Base-by-base conservation (phyloP, 2,329 filamentous ascomycete genomes). In the Aureobasidium melanogenum region DNA sequence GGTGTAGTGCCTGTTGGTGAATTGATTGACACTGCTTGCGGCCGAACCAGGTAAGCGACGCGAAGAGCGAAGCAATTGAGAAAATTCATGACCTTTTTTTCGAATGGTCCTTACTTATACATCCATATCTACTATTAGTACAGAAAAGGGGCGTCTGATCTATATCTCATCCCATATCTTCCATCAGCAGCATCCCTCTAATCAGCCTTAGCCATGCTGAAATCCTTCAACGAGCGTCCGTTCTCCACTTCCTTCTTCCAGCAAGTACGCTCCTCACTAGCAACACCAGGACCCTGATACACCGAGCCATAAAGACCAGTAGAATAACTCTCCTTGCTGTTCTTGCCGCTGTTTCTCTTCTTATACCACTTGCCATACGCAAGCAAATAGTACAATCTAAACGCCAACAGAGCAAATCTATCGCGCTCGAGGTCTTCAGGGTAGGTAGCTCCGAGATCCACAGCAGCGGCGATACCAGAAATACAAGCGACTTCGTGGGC, bases 401-500 rank as follows among this genome's bases (percentile, higher is more conserved):
- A 87, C 51, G 79, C 78, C 62, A 86, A 67, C 60, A 87, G 77
- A 0, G 84, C 82, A 67, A 85, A 87, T 58, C 74, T 76, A 63
- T 86, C 84, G n/a, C 82, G 71, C 71, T 86, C 84, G 1, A 87
- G 68, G 66, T 86, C 84, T 63, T 81, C 82, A 1, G 77, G 76
- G 66, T 89, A 89, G 1, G 79, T 75, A 0, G 86, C 87, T 0
- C 87, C 88, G 0, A 89, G 75, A 50, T 84, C 81, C 59, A 88
- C 87, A 0, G 87, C 88, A 2, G 87, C 87, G 4, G 86, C 84
- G 51, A 89, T 88, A 0, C 87, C 87, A 60, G 82, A 84, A 54
- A 90, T 85, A 61, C 85, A 85, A 1, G 87, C 88, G 10, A 88
- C 78, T 68, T 90, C 87, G 66, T 90, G 84, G 67, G 84, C 84